Evolutionary conservation across 306 rosid genomes (phyloP).

Genomic region (Quercus aquifolioides): DNA sequence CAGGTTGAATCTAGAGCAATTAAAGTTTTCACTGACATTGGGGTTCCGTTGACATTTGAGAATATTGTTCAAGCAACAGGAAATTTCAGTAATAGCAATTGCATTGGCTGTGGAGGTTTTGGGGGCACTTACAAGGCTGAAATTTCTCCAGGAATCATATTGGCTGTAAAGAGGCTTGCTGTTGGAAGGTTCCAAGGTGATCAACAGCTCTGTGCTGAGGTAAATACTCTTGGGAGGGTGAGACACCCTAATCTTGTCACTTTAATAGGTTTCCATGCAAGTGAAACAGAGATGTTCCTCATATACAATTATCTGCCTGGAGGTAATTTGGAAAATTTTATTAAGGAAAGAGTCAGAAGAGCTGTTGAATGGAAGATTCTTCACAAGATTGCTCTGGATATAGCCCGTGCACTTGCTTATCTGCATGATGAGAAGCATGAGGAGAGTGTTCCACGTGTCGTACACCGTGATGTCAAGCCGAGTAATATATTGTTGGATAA

Average conservation of each 20-base stretch:
- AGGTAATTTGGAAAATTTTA: constrained; percentile 83
- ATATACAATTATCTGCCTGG: constrained; percentile 83
- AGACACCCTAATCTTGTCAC: constrained; percentile 83
- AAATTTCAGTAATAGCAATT: constrained; percentile 70
- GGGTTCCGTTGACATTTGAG: constrained; percentile 70
- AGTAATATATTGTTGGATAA: constrained; percentile 87
- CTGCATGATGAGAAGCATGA: constrained; percentile 88
- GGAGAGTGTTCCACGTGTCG: constrained; percentile 82
- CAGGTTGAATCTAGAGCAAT: constrained; percentile 80
- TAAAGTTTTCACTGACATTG: constrained; percentile 59
- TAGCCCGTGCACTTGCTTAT: constrained; percentile 83
- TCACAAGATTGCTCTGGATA: constrained; percentile 89
- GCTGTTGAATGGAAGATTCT: constrained; percentile 86
- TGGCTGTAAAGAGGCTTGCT: constrained; percentile 81
- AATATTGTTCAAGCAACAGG: constrained; percentile 76
- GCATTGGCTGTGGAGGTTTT: constrained; percentile 93
- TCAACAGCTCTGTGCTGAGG: constrained; percentile 84
- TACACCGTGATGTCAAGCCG: constrained; percentile 92
- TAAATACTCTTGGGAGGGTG: constrained; percentile 83
- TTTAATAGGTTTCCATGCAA: constrained; percentile 82
- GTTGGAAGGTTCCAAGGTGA: constrained; percentile 89
- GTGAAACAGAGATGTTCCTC: constrained; percentile 86
- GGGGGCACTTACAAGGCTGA: constrained; percentile 95
- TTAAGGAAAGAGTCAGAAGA: constrained; percentile 80
- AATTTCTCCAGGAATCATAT: constrained; percentile 53